Conservation (phyloP, 1,284 basidiomycete genomes). For the Ganoderma meredithae region DNA sequence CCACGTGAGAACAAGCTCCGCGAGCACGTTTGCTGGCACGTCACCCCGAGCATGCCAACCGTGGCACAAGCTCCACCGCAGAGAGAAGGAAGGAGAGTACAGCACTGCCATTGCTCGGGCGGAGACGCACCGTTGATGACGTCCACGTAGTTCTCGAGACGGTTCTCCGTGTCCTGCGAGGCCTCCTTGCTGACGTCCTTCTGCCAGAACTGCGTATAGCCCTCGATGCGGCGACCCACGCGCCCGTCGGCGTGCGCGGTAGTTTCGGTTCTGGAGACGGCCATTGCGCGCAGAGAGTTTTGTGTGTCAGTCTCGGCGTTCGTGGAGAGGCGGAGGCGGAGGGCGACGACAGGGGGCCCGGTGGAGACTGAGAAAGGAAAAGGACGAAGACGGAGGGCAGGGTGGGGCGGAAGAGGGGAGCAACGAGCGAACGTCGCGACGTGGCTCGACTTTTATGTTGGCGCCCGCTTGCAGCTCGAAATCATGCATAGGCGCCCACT, state of each 20-base stretch:
- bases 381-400: neutral
- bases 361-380: neutral
- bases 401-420: conserved; percentile 2
- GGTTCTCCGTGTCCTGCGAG: conserved; percentile 73
- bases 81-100: neutral
- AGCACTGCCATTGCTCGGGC: neutral
- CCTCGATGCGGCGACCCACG: conserved; percentile 83
- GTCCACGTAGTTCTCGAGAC: conserved; percentile 88
- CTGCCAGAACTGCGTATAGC: conserved; percentile 96
- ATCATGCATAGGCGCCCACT: neutral
- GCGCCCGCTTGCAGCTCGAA: neutral
- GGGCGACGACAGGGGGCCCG: neutral
- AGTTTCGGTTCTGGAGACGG: conserved; percentile 36
- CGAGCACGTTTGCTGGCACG: neutral
- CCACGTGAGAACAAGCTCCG: neutral
- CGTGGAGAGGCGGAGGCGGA: neutral
- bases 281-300: conserved; percentile 33
- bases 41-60: neutral
- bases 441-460: conserved; percentile 22
- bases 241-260: conserved; percentile 70
- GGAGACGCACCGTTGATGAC: conserved; percentile 88
- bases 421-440: conserved; percentile 4
- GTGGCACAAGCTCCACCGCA: neutral
- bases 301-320: neutral
- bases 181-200: conserved; percentile 83